phyloP scores from a whole-genome alignment of 805 yeast genomes.

The Candida endomychidarum region DNA sequence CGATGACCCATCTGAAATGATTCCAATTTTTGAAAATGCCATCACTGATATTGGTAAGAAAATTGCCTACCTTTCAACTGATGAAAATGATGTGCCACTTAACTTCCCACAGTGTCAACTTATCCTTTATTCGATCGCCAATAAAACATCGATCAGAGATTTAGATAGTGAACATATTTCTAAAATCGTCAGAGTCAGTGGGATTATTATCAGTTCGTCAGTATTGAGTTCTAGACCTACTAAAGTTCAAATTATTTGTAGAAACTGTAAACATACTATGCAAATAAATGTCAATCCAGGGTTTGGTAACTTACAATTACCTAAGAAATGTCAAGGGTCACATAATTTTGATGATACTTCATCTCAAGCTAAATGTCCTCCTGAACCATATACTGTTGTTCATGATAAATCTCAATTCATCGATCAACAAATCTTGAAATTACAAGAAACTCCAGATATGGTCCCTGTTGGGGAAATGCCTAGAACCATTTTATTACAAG shows the following conservation, averaged over 20 bases:
- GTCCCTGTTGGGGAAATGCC: slow-evolving; percentile 99
- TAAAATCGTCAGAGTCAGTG: slow-evolving; percentile 86
- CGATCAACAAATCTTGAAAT: slow-evolving; percentile 90
- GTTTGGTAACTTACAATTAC: slow-evolving; percentile 68
- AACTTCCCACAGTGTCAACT: slow-evolving; percentile 82
- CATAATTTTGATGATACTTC: slow-evolving; percentile 48
- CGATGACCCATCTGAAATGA: slow-evolving; percentile 86
- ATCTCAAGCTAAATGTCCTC: slow-evolving; percentile 69
- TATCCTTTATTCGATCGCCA: slow-evolving; percentile 70
- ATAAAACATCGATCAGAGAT: slow-evolving; percentile 71
- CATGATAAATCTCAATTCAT: slow-evolving; percentile 93
- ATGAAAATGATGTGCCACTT: slow-evolving; percentile 49
- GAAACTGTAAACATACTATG: slow-evolving; percentile 81
- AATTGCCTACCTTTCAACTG: slow-evolving; percentile 53
- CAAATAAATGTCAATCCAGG: slow-evolving; percentile 62
- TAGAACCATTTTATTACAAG: slow-evolving; percentile 81
- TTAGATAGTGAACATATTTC: slow-evolving; percentile 86
- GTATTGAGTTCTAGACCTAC: slow-evolving; percentile 88
- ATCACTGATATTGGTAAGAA: slow-evolving; percentile 84
- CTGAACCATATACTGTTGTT: slow-evolving; percentile 88
- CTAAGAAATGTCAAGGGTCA: slow-evolving; percentile 58
- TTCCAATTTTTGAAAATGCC: slow-evolving; percentile 81
- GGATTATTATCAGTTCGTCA: slow-evolving; percentile 89
- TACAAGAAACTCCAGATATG: slow-evolving; percentile 97
- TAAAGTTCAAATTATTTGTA: slow-evolving; percentile 77